phyloP scores from a whole-genome alignment of 140 eudicot genomes.

The Stevia rebaudiana region DNA sequence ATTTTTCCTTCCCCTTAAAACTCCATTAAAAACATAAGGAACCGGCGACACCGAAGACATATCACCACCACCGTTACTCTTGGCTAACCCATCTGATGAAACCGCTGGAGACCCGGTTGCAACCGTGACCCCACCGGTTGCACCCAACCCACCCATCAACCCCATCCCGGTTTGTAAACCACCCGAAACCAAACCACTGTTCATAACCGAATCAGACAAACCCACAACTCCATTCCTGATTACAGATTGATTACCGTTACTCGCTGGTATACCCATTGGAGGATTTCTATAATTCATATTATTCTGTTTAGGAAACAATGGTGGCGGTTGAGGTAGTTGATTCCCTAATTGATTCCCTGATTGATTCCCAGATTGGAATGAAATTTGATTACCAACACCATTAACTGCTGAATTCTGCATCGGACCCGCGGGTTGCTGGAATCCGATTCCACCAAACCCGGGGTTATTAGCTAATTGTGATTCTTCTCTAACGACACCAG shows the following conservation, averaged over 20 bases:
- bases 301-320: slow-evolving; percentile 58
- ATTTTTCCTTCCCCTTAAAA: slow-evolving; percentile 57
- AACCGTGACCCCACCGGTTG: slow-evolving; percentile 48
- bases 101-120: slow-evolving; percentile 70
- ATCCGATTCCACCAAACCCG: slow-evolving; percentile 45
- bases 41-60: slow-evolving; percentile 76
- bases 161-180: slow-evolving; percentile 54
- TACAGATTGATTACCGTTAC: slow-evolving; percentile 48
- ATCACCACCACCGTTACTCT: slow-evolving; percentile 95
- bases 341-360: slow-evolving; percentile 59
- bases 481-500: slow-evolving; percentile 89
- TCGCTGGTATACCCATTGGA: slow-evolving; percentile 46
- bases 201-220: slow-evolving; percentile 42
- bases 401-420: slow-evolving; percentile 20
- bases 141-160: slow-evolving; percentile 54
- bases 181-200: slow-evolving; percentile 38
- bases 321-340: slow-evolving; percentile 37
- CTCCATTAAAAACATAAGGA: slow-evolving; percentile 76
- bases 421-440: slow-evolving; percentile 42
- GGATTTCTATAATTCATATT: slow-evolving; percentile 47
- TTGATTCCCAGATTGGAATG: slow-evolving; percentile 44
- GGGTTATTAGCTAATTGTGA: slow-evolving; percentile 29
- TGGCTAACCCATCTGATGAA: slow-evolving; percentile 71
- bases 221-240: slow-evolving; percentile 62
- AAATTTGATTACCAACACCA: slow-evolving; percentile 37